Conservation (phyloP, 805 yeast species). For the Saccharomycopsis amapae region DNA sequence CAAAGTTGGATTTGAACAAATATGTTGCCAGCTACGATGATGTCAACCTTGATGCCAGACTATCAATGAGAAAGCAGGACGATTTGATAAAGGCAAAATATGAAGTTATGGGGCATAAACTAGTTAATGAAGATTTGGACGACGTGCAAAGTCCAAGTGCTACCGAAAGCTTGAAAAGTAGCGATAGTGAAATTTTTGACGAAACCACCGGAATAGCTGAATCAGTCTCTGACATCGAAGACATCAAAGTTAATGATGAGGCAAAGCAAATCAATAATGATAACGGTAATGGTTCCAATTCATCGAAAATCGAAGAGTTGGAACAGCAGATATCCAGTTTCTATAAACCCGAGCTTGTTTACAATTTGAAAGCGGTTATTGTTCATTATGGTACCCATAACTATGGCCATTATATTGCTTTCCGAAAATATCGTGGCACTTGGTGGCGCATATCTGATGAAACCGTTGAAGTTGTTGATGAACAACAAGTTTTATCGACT, state of each 20-base stretch:
- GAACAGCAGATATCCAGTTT: conserved; percentile 26
- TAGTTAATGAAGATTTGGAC: neutral
- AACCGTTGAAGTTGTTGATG: conserved; percentile 71
- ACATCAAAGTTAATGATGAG: neutral
- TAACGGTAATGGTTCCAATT: neutral
- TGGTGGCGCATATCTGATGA: conserved; percentile 98
- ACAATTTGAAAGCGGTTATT: conserved; percentile 76
- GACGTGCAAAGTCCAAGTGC: neutral
- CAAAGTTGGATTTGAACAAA: conserved; percentile 55
- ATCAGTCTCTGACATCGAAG: conserved; percentile 9
- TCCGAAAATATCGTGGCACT: conserved; percentile 67
- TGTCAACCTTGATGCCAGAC: conserved; percentile 73
- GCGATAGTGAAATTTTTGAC: conserved; percentile 10
- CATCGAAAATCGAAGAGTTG: conserved; percentile 29
- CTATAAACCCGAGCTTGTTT: conserved; percentile 34
- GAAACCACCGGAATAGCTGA: conserved; percentile 3
- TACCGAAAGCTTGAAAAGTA: conserved; percentile 13
- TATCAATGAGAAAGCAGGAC: conserved; percentile 58
- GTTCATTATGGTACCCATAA: conserved; percentile 94
- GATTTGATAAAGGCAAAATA: conserved; percentile 23
- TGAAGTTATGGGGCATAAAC: conserved; percentile 7
- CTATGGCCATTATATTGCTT: conserved; percentile 95
- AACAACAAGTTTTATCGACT: conserved; percentile 68
- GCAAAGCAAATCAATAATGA: neutral
- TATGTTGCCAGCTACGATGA: conserved; percentile 65